Percentiles rank a stretch among this genome's conserved stretches.
These are phyloP conservation scores for Umbelopsis sp. DNA, from an alignment of 192 early-diverging fungal genomes.

Conservation along the genomic window DNA sequence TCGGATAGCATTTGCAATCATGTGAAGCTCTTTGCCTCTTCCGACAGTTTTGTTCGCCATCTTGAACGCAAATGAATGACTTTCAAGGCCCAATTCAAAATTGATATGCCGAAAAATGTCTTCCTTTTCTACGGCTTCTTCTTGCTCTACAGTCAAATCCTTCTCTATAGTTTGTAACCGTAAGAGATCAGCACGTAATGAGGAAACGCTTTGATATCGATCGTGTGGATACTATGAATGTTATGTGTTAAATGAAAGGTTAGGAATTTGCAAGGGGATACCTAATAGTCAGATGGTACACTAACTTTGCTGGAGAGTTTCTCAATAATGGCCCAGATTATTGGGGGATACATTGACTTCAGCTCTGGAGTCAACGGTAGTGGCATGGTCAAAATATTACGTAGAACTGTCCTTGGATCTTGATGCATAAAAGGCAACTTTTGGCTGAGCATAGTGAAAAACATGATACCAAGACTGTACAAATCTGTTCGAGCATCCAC, in stretches of 20 bases:
- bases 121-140: no score
- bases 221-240: conserved; percentile 36
- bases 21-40: no score
- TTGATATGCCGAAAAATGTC: no score
- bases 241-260: background rate
- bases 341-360: conserved; percentile 23
- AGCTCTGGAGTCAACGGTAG: conserved; percentile 29
- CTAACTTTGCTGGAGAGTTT: conserved; percentile 39
- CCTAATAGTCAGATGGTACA: no score
- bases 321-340: conserved; percentile 34
- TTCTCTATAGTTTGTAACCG: no score
- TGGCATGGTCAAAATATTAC: conserved; percentile 31
- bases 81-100: no score
- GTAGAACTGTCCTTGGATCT: conserved; percentile 37
- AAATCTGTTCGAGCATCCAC: conserved; percentile 42
- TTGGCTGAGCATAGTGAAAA: conserved; percentile 31
- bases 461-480: conserved; percentile 38
- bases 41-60: no score
- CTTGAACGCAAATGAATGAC: no score
- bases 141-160: no score
- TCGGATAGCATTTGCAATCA: no score
- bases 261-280: no score
- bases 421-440: conserved; percentile 29
- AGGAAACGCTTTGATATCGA: conserved; percentile 38
- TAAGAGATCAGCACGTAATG: conserved; percentile 31